phyloP scores from a whole-genome alignment of 2,329 filamentous ascomycete species.

The Aphanocladium album region DNA sequence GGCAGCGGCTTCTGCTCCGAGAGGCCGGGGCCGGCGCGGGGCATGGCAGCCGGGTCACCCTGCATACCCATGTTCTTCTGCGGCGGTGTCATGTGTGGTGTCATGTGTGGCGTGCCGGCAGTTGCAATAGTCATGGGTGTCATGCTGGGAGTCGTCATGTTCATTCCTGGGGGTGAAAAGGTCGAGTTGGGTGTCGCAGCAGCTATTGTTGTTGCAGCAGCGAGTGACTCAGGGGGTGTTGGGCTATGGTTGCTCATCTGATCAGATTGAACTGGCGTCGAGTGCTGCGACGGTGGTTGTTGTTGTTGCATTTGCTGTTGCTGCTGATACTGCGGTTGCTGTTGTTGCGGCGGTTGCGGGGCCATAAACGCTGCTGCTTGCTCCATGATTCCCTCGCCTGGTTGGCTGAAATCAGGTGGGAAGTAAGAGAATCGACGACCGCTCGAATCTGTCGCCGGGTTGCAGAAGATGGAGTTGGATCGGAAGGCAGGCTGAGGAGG shows the following conservation, averaged over 20 bases:
- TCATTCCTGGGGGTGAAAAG: conserved; percentile 30
- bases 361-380: conserved; percentile 7
- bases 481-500: conserved; percentile 52
- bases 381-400: conserved; percentile 22
- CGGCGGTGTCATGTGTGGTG: conserved; percentile 27
- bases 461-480: conserved; percentile 62
- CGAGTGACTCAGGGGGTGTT: conserved; percentile 41
- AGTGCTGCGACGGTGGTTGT: conserved; percentile 20
- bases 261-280: conserved; percentile 19
- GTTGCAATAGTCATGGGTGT: background rate
- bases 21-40: conserved; percentile 30
- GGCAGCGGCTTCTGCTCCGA: conserved; percentile 40
- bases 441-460: conserved; percentile 48
- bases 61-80: conserved; percentile 23
- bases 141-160: conserved; percentile 32
- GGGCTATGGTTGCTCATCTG: conserved; percentile 32
- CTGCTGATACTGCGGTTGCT: conserved; percentile 17
- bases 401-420: conserved; percentile 47
- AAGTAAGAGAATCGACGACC: conserved; percentile 61
- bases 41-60: conserved; percentile 36
- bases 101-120: conserved; percentile 11
- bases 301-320: conserved; percentile 15
- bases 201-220: conserved; percentile 23
- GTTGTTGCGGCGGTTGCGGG: conserved; percentile 3
- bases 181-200: conserved; percentile 26